Evolutionary conservation across 1,284 basidiomycete genomes (phyloP).

Genomic region (Ceratobasidium sp.): DNA sequence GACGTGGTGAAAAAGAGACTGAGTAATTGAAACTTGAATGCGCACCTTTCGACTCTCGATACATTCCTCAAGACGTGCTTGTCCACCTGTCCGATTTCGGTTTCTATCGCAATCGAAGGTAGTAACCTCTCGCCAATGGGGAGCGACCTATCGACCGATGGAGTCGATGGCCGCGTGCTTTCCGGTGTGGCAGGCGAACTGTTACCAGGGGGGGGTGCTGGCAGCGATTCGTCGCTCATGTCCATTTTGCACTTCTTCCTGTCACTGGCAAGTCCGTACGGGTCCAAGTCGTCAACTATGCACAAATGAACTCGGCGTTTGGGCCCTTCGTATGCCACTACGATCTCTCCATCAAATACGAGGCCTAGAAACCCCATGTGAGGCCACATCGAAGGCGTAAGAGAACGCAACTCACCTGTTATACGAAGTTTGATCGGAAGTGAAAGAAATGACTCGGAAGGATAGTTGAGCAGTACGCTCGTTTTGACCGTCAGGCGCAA

Average conservation of each 20-base stretch:
- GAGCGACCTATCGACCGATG: constrained; percentile 39
- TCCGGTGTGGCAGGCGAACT: constrained; percentile 11
- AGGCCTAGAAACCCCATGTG: constrained; percentile 54
- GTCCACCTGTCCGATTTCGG: constrained; percentile 94
- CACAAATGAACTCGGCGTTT: constrained; percentile 83
- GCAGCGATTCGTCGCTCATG: constrained; percentile 47
- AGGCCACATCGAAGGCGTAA: background rate
- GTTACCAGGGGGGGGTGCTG: constrained; percentile 47
- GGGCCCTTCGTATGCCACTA: constrained; percentile 89
- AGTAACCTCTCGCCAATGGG: constrained; percentile 83
- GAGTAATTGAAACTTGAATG: background rate
- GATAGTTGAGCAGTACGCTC: constrained; percentile 94
- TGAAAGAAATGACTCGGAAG: constrained; percentile 92
- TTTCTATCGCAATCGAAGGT: constrained; percentile 93
- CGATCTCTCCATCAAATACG: constrained; percentile 84
- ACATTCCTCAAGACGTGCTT: constrained; percentile 98
- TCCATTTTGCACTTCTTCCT: constrained; percentile 54
- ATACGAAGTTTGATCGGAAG: constrained; percentile 92
- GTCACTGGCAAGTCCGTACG: constrained; percentile 70
- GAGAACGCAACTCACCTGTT: constrained; percentile 55
- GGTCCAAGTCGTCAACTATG: constrained; percentile 84
- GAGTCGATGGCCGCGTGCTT: constrained; percentile 19
- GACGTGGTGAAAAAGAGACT: background rate
- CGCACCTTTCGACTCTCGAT: constrained; percentile 82
- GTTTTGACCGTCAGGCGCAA: constrained; percentile 86